These are phyloP conservation scores for Lactifluus hygrophoroides DNA, from an alignment of 768 basidiomycete species.

Conservation along the genomic window DNA sequence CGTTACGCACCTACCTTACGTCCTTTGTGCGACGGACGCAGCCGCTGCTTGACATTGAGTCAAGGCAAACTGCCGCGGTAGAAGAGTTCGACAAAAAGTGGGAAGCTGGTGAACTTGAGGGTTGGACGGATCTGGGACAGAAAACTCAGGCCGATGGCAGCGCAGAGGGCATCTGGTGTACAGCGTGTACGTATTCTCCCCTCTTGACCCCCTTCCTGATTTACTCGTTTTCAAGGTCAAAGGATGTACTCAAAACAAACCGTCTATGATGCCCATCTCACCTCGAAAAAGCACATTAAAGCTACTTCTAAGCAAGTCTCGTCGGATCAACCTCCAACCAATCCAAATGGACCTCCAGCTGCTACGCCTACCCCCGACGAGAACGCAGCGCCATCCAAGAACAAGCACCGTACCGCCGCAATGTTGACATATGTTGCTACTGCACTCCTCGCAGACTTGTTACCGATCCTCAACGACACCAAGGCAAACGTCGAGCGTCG, in stretches of 20 bases:
- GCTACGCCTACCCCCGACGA: constrained; percentile 27
- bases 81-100: constrained; percentile 71
- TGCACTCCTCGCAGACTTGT: constrained; percentile 55
- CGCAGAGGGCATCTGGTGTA: constrained; percentile 84
- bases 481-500: constrained; percentile 94
- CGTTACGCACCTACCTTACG: constrained; percentile 73
- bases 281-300: constrained; percentile 93
- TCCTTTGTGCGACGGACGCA: constrained; percentile 81
- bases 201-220: constrained; percentile 6
- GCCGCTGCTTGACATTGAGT: constrained; percentile 71
- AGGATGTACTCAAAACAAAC: constrained; percentile 95
- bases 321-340: constrained; percentile 37
- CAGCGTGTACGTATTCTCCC: constrained; percentile 60
- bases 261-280: constrained; percentile 93
- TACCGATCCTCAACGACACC: constrained; percentile 71
- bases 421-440: constrained; percentile 63
- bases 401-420: constrained; percentile 57
- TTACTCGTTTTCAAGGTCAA: constrained; percentile 51
- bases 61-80: constrained; percentile 54
- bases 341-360: constrained; percentile 50
- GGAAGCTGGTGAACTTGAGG: constrained; percentile 66
- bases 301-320: constrained; percentile 66
- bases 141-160: constrained; percentile 35
- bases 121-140: constrained; percentile 53
- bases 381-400: constrained; percentile 26